Evolutionary conservation across 163 green algal species (phyloP).

Genomic region (Prototheca wickerhamii): DNA sequence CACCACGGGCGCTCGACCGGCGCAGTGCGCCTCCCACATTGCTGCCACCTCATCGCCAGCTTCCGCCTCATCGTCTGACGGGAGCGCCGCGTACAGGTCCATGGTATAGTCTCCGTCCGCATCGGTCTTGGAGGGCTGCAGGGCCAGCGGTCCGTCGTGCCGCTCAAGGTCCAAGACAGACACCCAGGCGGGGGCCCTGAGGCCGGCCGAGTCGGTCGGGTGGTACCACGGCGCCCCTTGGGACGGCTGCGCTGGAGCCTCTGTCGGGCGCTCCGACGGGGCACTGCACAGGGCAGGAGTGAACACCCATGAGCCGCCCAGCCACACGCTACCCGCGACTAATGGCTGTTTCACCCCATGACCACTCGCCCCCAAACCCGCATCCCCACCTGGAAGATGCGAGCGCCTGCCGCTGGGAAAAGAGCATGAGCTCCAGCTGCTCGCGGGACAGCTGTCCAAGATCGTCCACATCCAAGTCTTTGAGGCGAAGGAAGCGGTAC

Average conservation of each 20-base stretch:
- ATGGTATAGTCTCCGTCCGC: constrained; percentile 34
- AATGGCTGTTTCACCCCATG: no score
- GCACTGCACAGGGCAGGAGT: no score
- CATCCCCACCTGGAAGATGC: background rate
- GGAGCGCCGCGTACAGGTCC: constrained; percentile 33
- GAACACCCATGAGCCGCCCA: no score
- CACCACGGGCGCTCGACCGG: constrained; percentile 23
- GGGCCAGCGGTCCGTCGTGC: background rate
- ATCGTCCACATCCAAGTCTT: background rate
- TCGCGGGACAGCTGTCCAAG: background rate
- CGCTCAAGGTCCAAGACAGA: background rate
- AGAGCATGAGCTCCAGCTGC: background rate
- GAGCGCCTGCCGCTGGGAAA: background rate
- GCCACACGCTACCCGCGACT: no score
- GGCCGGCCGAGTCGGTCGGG: background rate
- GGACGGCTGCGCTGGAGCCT: background rate
- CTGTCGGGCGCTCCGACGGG: background rate
- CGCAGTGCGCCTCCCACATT: constrained; percentile 12
- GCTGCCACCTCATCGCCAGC: background rate
- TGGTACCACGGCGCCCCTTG: background rate
- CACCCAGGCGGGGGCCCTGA: background rate
- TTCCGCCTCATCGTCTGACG: constrained; percentile 11
- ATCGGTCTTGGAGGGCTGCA: background rate
- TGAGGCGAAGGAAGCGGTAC: background rate
- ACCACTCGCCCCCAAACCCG: no score